Conservation (phyloP, 2,329 filamentous ascomycete genomes). For the Hypoxylon sp. region DNA sequence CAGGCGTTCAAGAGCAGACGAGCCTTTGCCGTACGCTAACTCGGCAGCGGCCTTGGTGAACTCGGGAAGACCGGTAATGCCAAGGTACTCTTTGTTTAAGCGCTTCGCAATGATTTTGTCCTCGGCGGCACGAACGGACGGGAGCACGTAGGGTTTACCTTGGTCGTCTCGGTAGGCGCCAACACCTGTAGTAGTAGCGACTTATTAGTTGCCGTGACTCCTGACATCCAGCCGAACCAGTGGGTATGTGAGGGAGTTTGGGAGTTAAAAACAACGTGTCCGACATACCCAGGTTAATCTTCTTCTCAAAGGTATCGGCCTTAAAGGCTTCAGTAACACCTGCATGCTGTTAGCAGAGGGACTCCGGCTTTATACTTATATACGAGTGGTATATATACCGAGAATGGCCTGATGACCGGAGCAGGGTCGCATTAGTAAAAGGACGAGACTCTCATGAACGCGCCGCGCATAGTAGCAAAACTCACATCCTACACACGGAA, state of each 20-base stretch:
- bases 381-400: slow-evolving; percentile 63
- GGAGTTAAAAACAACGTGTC: slow-evolving; percentile 19
- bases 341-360: slow-evolving; percentile 51
- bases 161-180: slow-evolving; percentile 98
- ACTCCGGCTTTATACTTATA: slow-evolving; percentile 11
- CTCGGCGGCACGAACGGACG: slow-evolving; percentile 91
- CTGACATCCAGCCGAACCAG: neutral
- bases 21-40: slow-evolving; percentile 89
- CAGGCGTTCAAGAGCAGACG: slow-evolving; percentile 79
- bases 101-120: slow-evolving; percentile 81
- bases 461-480: slow-evolving; percentile 29
- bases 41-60: slow-evolving; percentile 93
- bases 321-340: slow-evolving; percentile 99
- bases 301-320: slow-evolving; percentile 90
- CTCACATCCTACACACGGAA: slow-evolving; percentile 55
- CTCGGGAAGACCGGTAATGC: slow-evolving; percentile 93
- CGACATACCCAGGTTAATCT: slow-evolving; percentile 91
- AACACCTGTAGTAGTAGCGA: slow-evolving; percentile 74
- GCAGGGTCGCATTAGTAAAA: slow-evolving; percentile 40
- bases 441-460: slow-evolving; percentile 13
- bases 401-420: slow-evolving; percentile 74
- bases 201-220: slow-evolving; percentile 17
- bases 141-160: slow-evolving; percentile 97
- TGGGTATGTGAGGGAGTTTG: neutral
- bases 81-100: slow-evolving; percentile 97